Evolutionary conservation across 352 stramenopile species (phyloP).

Genomic region (Globisporangium abappressorium): DNA sequence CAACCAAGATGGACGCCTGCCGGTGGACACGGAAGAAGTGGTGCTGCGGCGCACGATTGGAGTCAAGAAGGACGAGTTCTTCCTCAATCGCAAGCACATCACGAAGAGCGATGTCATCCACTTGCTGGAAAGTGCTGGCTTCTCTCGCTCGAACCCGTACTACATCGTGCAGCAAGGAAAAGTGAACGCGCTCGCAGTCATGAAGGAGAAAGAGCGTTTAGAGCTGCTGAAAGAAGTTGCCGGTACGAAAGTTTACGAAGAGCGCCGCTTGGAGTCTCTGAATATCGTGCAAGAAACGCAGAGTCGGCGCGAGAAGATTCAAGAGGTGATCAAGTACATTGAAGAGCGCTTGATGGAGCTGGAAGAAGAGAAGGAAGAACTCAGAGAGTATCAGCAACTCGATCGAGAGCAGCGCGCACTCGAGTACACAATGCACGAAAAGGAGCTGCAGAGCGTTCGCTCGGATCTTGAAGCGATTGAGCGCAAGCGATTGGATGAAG

Average conservation of each 20-base stretch:
- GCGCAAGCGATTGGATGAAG: conserved; percentile 55
- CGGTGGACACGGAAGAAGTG: conserved; percentile 91
- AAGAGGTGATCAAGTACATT: conserved; percentile 95
- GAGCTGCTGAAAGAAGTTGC: conserved; percentile 98
- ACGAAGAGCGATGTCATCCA: conserved; percentile 98
- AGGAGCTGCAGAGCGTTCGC: conserved; percentile 70
- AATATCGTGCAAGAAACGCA: conserved; percentile 97
- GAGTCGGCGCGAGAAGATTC: conserved; percentile 94
- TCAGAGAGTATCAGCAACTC: conserved; percentile 93
- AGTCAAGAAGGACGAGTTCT: conserved; percentile 99
- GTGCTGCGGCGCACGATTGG: conserved; percentile 97
- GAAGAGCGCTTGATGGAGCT: conserved; percentile 93
- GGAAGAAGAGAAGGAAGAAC: conserved; percentile 98
- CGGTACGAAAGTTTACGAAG: conserved; percentile 99
- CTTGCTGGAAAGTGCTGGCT: conserved; percentile 98
- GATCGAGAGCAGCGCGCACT: conserved; percentile 95
- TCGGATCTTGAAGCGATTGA: conserved; percentile 71
- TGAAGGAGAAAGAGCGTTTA: conserved; percentile 97
- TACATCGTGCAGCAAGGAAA: conserved; percentile 99
- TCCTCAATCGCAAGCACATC: conserved; percentile 98
- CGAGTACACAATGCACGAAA: conserved; percentile 96
- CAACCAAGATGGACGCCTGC: conserved; percentile 96
- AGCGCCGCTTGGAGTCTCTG: conserved; percentile 95
- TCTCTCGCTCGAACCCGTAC: conserved; percentile 99
- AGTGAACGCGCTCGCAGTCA: conserved; percentile 97